These are phyloP conservation scores for Helianthus annuus DNA, from an alignment of 129 eudicot species.

Conservation along the genomic window HanXRQr2.0-SUNRISE NC_035449.2:49205925-49206424, in stretches of 20 bases:
- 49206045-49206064: conserved; percentile 35
- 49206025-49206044: no score
- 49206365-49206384: conserved; percentile 54
- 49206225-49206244: conserved; percentile 41
- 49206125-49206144: conserved; percentile 68
- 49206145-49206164: conserved; percentile 68
- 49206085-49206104: conserved; percentile 63
- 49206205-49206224: conserved; percentile 78
- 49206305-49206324: conserved; percentile 55
- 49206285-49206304: conserved; percentile 63
- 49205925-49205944: no score
- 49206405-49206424: conserved; percentile 57
- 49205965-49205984: no score
- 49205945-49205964: no score
- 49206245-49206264: conserved; percentile 56
- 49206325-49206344: conserved; percentile 64
- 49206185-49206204: conserved; percentile 70
- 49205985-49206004: no score
- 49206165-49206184: conserved; percentile 70
- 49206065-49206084: conserved; percentile 39
- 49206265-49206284: conserved; percentile 69
- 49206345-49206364: conserved; percentile 60
- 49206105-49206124: conserved; percentile 47
- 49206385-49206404: conserved; percentile 54
- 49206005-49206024: no score